A percentile compares a stretch with the other conserved stretches of the same genome.
Conservation (phyloP, 2,329 filamentous ascomycete species). For the Exophiala viscosa region DNA sequence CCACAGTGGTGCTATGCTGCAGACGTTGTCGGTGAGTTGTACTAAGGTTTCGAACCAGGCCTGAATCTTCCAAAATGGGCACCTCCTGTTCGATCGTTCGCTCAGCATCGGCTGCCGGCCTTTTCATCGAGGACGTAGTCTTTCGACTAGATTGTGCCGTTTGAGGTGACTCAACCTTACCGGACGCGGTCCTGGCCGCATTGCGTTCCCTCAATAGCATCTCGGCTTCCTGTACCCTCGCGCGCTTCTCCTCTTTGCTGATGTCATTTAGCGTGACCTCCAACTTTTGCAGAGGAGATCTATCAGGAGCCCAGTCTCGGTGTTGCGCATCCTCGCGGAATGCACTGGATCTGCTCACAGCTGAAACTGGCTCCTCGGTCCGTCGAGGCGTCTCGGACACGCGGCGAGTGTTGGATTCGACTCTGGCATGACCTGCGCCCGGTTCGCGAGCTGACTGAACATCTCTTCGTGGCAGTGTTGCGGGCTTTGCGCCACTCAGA, state of each 20-base stretch:
- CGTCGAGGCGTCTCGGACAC: conserved; percentile 10
- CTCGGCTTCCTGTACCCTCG: conserved; percentile 78
- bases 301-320: conserved; percentile 66
- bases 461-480: conserved; percentile 3
- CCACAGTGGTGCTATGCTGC: conserved; percentile 32
- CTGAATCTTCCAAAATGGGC: conserved; percentile 31
- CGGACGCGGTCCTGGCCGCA: conserved; percentile 19
- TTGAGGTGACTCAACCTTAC: conserved; percentile 2
- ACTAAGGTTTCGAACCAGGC: conserved; percentile 33
- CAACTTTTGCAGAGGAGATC: conserved; percentile 88
- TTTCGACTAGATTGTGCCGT: background rate
- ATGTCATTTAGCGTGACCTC: conserved; percentile 88
- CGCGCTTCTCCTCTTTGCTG: conserved; percentile 92
- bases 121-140: background rate
- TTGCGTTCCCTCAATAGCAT: conserved; percentile 60
- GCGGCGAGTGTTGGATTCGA: conserved; percentile 11
- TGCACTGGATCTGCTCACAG: conserved; percentile 22
- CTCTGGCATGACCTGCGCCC: background rate
- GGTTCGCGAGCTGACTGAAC: conserved; percentile 9
- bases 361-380: conserved; percentile 17
- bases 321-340: conserved; percentile 30
- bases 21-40: conserved; percentile 36
- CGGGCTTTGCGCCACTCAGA: conserved; percentile 7
- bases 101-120: conserved; percentile 8
- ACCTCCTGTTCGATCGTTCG: conserved; percentile 6